Conservation (phyloP, 1,139 yeast genomes). For the Candida sojae region DNA sequence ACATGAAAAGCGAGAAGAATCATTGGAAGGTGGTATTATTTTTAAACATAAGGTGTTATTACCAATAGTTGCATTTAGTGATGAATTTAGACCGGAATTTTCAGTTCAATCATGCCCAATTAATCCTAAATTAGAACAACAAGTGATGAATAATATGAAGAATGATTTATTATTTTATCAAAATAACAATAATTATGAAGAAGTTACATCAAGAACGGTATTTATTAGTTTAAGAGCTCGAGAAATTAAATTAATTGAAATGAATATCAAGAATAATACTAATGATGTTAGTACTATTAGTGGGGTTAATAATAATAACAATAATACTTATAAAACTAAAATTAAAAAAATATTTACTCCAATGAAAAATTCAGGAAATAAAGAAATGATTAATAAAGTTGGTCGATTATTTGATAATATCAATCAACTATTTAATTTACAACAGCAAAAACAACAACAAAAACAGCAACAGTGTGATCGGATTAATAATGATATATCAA, state of each 20-base stretch:
- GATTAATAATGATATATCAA: background rate
- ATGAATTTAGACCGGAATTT: conserved; percentile 56
- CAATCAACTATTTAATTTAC: conserved; percentile 22
- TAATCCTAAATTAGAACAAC: conserved; percentile 53
- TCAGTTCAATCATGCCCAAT: conserved; percentile 51
- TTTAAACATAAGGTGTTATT: conserved; percentile 27
- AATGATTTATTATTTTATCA: conserved; percentile 50
- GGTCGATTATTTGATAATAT: conserved; percentile 31
- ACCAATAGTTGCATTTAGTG: conserved; percentile 51
- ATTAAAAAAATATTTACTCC: conserved; percentile 41
- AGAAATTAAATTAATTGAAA: conserved; percentile 55
- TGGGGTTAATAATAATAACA: conserved; percentile 1
- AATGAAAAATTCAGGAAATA: conserved; percentile 33
- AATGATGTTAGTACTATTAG: conserved; percentile 14
- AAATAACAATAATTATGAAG: conserved; percentile 34
- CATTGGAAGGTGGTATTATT: conserved; percentile 9
- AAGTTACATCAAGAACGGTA: conserved; percentile 37
- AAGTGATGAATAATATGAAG: conserved; percentile 55
- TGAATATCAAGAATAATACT: conserved; percentile 25
- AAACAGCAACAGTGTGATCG: conserved; percentile 3
- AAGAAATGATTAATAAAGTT: conserved; percentile 24
- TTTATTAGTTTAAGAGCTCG: conserved; percentile 55
- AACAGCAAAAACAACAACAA: conserved; percentile 13
- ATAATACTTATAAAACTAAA: conserved; percentile 35
- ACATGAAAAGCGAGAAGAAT: background rate